phyloP scores from a whole-genome alignment of 2,329 filamentous ascomycete genomes.

The Achaetomium macrosporum region DNA sequence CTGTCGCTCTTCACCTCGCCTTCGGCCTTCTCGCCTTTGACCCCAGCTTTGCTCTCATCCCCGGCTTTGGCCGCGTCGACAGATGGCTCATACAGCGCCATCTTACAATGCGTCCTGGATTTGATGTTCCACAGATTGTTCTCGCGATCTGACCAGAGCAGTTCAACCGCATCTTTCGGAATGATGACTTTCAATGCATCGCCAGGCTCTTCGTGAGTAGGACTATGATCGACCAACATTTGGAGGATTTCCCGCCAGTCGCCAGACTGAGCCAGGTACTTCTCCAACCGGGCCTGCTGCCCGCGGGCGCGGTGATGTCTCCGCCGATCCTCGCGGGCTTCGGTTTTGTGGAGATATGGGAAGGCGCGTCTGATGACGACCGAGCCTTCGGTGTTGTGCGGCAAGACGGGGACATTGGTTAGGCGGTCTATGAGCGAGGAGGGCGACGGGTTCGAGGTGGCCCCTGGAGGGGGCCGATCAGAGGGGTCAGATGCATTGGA shows the following conservation, averaged over 20 bases:
- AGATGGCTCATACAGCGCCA: slow-evolving; percentile 21
- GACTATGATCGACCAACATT: slow-evolving; percentile 35
- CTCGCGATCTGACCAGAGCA: slow-evolving; percentile 20
- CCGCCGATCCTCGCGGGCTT: slow-evolving; percentile 21
- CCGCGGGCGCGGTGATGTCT: slow-evolving; percentile 25
- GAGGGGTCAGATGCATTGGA: background rate
- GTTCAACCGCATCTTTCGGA: slow-evolving; percentile 7
- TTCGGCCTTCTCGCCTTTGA: background rate
- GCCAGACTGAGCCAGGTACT: slow-evolving; percentile 29
- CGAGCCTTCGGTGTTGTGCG: slow-evolving; percentile 18
- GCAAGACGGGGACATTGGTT: slow-evolving; percentile 19
- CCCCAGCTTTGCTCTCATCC: background rate
- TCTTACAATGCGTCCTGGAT: slow-evolving; percentile 23
- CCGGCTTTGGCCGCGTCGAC: background rate
- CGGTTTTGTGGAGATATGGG: slow-evolving; percentile 20
- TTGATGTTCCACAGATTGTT: slow-evolving; percentile 27
- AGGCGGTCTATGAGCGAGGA: slow-evolving; percentile 23
- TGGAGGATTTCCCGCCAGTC: slow-evolving; percentile 38
- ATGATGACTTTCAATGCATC: slow-evolving; percentile 26
- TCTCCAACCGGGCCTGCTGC: slow-evolving; percentile 35
- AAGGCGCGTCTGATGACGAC: slow-evolving; percentile 27
- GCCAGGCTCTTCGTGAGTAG: slow-evolving; percentile 7
- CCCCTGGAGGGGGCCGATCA: background rate
- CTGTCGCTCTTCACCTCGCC: background rate
- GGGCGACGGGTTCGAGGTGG: background rate